Base-by-base conservation (phyloP, 2,329 filamentous ascomycete genomes). In the Aspergillus ibericus region DNA sequence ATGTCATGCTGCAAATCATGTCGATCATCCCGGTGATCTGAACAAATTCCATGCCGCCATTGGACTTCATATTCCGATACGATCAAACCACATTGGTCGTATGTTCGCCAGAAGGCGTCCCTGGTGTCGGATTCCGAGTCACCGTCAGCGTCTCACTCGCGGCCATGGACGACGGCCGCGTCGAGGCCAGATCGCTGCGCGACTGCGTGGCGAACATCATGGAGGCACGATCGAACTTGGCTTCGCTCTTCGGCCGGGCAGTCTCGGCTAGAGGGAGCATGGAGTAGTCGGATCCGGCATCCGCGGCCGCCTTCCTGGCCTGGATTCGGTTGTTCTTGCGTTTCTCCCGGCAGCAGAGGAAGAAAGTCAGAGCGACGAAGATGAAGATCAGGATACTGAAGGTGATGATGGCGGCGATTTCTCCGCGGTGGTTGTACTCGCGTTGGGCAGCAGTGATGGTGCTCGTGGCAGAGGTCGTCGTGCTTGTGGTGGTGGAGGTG, bases 171-270 rank as follows among this genome's bases (percentile, higher is more conserved):
- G 55, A 40, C 8, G 55, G 50, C n/a, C 55, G 40, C 22, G 54
- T 27, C 49, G 44, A 25, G 10, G 16, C 40, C 12, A 42, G 32
- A 10, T 58, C 50, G 10, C 20, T 29, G 4, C 40, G 49, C 1
- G 55, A 58, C 4, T 38, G 34, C 15, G 55, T 49, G 20, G 55
- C 55, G 4, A 58, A 58, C 55, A 58, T 58, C 34, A 58, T 34
- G 8, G 55, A 58, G 5, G 50, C 42, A 5, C 55, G 55, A 34
- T 58, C 55, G 22, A 58, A 54, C 2, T 58, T 58, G 15, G 46
- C 42, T 5, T 38, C 32, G 7, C 50, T 58, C 38, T 54, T 42
- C 1, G 55, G 29, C 18, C 34, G 38, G 1, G 22, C 32, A 6
- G 13, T n/a, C 1, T 58, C 49, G 3, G 25, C 27, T 3, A 58